Evolutionary conservation across 176 grass and related monocot genomes (phyloP), one percentile per base, ranked within the genome.

Genomic region (Tuctoria greenei): DNA sequence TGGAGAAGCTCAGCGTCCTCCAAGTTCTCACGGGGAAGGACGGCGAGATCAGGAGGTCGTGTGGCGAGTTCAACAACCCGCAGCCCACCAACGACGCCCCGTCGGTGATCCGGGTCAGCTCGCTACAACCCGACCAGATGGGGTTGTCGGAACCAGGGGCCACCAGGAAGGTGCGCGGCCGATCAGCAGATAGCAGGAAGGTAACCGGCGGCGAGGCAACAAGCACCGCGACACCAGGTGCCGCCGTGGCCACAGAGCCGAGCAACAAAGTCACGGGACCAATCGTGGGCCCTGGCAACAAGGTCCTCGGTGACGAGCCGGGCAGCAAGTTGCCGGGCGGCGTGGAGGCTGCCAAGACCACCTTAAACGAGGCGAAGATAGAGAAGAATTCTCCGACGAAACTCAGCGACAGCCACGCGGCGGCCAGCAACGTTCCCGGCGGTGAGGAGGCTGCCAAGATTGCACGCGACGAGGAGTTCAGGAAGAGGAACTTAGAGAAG

Each of bases 21-120:
- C 69, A 91, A 7, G 86, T 88, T 1, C 49, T 88, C 69, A 85
- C 87, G 4, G 92, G 88, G 4, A 72, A 80, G 61, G 75, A 91
- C 1, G 92, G 88, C 21, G 81, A 95, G 82, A 46, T 91, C 60
- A 87, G 88, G 45, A 80, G 60, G 67, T 5, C 36, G 1, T 93
- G 90, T 81, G 16, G 45, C 69, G 86, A 83, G 54, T 83, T 83
- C 75, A 88, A 88, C 55, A 79, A 67, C 81, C 75, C 75, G 54
- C 46, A 74, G 80, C 2, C 10, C 4, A 0, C 10, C 63, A 0
- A 41, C 13, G 11, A 25, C n/a, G 44, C 54, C 37, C 1, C 62
- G 1, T 88, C 86, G 1, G 75, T 88, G 5, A 83, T 83, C 0
- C 69, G 86, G 62, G 61, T 56, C 69, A 88, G 80, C 75, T 88